Base-by-base conservation (phyloP, 768 basidiomycete genomes). In the Paxillus involutus region DNA sequence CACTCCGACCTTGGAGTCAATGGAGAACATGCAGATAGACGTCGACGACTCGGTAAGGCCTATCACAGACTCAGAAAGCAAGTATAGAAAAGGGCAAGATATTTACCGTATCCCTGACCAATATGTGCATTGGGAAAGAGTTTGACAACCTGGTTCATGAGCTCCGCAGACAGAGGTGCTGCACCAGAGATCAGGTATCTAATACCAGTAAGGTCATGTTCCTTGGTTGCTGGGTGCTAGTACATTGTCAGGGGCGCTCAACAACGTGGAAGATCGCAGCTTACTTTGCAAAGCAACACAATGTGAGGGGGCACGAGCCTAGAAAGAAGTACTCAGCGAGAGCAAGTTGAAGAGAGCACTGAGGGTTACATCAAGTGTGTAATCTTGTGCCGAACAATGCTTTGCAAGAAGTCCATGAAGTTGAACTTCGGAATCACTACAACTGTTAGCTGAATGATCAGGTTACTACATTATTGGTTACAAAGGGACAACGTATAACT, bases 1-100 rank as follows among this genome's bases (percentile, higher is more conserved):
- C 3, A 75, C 69, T 6, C 83, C 83, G 19, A 80, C 65, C 53
- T 77, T 80, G 32, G 70, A 61, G 4, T 75, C 72, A 6, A 79
- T 70, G 14, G 80, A 69, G 66, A 78, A 80, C 71, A 82, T 77
- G 13, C 75, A 65, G 7, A 79, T 73, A 8, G 79, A 75, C 0
- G 84, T 83, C 52, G 77, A 76, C 0, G 81, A 76, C 63, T 89
- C 88, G 0, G 88, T 89, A 80, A 86, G 79, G 5, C 87, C 86
- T 88, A 24, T 19, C 26, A 44, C 14, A 44, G 24, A 24, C 24
- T 19, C 11, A 24, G 32, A 43, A 54, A 36, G 16, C 21, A 32
- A 17, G 10, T 39, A 29, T 30, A 14, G 19, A 29, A 10, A 4
- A 21, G 12, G 5, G 47, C 32, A 36, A 2, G 3, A 12, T 17